phyloP scores from a whole-genome alignment of 1,139 yeast genomes.

The Suhomyces coccinellae region DNA sequence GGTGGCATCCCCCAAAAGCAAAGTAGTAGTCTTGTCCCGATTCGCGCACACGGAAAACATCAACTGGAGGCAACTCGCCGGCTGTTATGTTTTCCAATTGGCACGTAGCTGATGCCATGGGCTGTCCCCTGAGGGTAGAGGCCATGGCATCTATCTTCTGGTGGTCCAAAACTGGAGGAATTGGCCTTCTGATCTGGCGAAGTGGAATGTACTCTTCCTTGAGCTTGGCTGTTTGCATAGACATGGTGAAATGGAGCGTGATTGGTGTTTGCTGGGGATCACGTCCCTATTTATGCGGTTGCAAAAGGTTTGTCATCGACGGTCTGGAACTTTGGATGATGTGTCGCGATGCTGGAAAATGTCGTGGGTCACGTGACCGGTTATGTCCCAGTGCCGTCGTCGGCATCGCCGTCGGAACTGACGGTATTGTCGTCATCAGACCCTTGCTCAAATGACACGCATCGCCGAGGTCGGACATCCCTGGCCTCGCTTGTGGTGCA shows the following conservation, averaged over 20 bases:
- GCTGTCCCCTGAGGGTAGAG: slow-evolving; percentile 64
- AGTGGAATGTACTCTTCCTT: slow-evolving; percentile 63
- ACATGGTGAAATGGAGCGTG: slow-evolving; percentile 24
- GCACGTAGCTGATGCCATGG: slow-evolving; percentile 67
- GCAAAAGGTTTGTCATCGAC: slow-evolving; percentile 9
- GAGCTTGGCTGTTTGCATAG: slow-evolving; percentile 38
- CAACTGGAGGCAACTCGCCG: slow-evolving; percentile 76
- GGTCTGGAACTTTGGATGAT: slow-evolving; percentile 5
- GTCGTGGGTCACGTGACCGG: background rate
- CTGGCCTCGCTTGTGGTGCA: background rate
- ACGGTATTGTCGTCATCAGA: background rate
- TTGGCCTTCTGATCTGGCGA: slow-evolving; percentile 68
- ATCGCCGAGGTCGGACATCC: background rate
- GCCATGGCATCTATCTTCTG: slow-evolving; percentile 78
- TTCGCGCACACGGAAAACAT: slow-evolving; percentile 66
- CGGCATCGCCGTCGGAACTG: too few species aligned
- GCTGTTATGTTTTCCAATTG: slow-evolving; percentile 52
- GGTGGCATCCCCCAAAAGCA: slow-evolving; percentile 85
- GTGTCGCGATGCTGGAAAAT: background rate
- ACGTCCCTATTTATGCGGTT: slow-evolving; percentile 2
- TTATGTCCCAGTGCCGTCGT: too few species aligned
- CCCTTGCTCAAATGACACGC: background rate
- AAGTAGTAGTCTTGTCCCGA: slow-evolving; percentile 63
- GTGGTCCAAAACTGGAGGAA: slow-evolving; percentile 76
- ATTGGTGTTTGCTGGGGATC: background rate